Base-by-base conservation (phyloP, 2,329 filamentous ascomycete genomes). In the Microdochium bolleyi region DNA sequence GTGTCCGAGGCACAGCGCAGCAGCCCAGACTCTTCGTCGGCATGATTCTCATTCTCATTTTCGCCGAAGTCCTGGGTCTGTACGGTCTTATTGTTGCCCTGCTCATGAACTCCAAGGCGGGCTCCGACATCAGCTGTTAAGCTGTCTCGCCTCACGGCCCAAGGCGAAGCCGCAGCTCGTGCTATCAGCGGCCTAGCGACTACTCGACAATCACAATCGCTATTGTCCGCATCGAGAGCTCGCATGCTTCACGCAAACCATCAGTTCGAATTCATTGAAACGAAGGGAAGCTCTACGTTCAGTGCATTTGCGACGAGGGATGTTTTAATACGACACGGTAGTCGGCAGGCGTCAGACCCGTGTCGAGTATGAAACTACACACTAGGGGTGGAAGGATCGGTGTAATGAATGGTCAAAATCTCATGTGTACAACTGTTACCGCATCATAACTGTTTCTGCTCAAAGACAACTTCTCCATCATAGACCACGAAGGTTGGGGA, bases 1-100 rank as follows among this genome's bases (percentile, higher is more conserved):
- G 89, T 87, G 89, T 94, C 55, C 84, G 89, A 67, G 89, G 88
- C 77, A 90, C 87, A 60, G 88, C 89, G 54, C 88, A 92, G 70
- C 88, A 92, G 71, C 87, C 88, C 57, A 81, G 87, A 70, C 82
- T 95, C 62, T 96, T 95, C 75, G 91, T 96, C 69, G 92, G 92
- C 75, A 96, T 96, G 91, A 95, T 96, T 75, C 74, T 96, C 71
- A 96, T 96, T 79, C 89, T 96, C 76, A 96, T 96, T 92, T 96
- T 96, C 82, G 92, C 92, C 62, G 92, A 96, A 92, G 92, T 96
- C 62, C 77, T 96, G 86, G 92, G 92, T 94, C 89, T 99, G 55
- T 99, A 99, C 78, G 94, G 94, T 72, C 83, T 99, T 67, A 99
- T 99, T 72, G 94, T 99, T 62, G 94, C 94, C 60, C 88, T 99